Evolutionary conservation across 805 yeast species (phyloP).

Genomic region (Saturnispora bothae): DNA sequence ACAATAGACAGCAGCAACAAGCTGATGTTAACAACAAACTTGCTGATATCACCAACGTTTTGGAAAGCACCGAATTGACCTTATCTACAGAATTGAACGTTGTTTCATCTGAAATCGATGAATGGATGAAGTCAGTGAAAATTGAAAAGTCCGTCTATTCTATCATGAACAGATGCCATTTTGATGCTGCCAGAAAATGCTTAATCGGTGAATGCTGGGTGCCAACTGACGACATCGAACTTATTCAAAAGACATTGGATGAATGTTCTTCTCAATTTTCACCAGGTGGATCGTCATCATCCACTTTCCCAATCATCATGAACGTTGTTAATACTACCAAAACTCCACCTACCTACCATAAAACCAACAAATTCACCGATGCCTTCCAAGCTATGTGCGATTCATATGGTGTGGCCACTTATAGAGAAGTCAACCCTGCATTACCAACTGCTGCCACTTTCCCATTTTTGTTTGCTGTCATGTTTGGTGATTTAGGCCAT

Average conservation of each 20-base stretch:
- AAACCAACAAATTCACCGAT: slow-evolving; percentile 86
- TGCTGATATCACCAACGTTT: slow-evolving; percentile 40
- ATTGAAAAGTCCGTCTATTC: slow-evolving; percentile 51
- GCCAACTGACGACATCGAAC: slow-evolving; percentile 42
- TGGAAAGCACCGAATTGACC: slow-evolving; percentile 40
- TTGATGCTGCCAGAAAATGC: slow-evolving; percentile 55
- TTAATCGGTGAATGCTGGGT: slow-evolving; percentile 71
- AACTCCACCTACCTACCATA: slow-evolving; percentile 90
- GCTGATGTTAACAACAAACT: slow-evolving; percentile 38
- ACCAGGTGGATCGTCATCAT: slow-evolving; percentile 5
- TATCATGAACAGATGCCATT: slow-evolving; percentile 55
- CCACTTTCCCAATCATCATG: slow-evolving; percentile 27
- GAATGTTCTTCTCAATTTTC: slow-evolving; percentile 26
- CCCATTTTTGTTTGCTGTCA: slow-evolving; percentile 75
- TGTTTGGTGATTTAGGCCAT: slow-evolving; percentile 79
- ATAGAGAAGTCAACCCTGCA: slow-evolving; percentile 68
- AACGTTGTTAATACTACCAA: slow-evolving; percentile 62
- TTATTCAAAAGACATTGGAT: slow-evolving; percentile 36
- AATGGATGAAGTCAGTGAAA: slow-evolving; percentile 45
- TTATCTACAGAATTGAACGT: slow-evolving; percentile 57
- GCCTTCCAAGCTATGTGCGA: slow-evolving; percentile 93
- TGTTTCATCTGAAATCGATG: slow-evolving; percentile 47
- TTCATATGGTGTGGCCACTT: slow-evolving; percentile 87
- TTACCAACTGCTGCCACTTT: slow-evolving; percentile 65
- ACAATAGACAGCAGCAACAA: slow-evolving; percentile 30